These are phyloP conservation scores for Xerocomus spinulosus DNA, from an alignment of 768 basidiomycete species.

Conservation along the genomic window DNA sequence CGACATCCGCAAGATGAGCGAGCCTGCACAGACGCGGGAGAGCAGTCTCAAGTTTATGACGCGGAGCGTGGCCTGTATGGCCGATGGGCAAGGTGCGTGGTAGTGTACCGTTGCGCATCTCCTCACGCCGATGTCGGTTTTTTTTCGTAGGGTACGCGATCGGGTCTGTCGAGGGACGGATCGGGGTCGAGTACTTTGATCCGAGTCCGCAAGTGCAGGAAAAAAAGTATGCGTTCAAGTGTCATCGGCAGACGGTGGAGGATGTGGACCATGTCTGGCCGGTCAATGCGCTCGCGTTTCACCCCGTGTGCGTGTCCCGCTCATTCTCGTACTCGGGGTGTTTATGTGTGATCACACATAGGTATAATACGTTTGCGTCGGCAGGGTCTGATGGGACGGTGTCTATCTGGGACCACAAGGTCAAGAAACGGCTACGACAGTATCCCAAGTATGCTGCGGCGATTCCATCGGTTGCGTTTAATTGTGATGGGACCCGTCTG, in stretches of 20 bases:
- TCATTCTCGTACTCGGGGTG: not conserved
- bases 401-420: slow-evolving; percentile 95
- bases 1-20: slow-evolving; percentile 73
- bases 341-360: too few species aligned
- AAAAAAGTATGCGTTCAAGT: slow-evolving; percentile 87
- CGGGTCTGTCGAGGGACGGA: slow-evolving; percentile 91
- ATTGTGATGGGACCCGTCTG: slow-evolving; percentile 73
- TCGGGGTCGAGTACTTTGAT: slow-evolving; percentile 97
- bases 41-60: slow-evolving; percentile 96
- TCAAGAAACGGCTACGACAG: slow-evolving; percentile 92
- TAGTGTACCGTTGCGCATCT: not conserved
- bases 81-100: slow-evolving; percentile 75
- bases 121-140: too few species aligned
- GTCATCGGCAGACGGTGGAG: slow-evolving; percentile 85
- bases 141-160: slow-evolving; percentile 60
- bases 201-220: slow-evolving; percentile 71
- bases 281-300: slow-evolving; percentile 92
- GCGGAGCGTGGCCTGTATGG: slow-evolving; percentile 86
- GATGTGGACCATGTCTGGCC: slow-evolving; percentile 96
- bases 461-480: slow-evolving; percentile 80
- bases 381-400: slow-evolving; percentile 93
- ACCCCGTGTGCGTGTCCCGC: slow-evolving; percentile 58
- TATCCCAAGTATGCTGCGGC: slow-evolving; percentile 74
- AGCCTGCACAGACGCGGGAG: slow-evolving; percentile 77
- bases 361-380: slow-evolving; percentile 92